Evolutionary conservation across 2,329 filamentous ascomycete species (phyloP).

Genomic region (Paraphaeosphaeria sporulosa): DNA sequence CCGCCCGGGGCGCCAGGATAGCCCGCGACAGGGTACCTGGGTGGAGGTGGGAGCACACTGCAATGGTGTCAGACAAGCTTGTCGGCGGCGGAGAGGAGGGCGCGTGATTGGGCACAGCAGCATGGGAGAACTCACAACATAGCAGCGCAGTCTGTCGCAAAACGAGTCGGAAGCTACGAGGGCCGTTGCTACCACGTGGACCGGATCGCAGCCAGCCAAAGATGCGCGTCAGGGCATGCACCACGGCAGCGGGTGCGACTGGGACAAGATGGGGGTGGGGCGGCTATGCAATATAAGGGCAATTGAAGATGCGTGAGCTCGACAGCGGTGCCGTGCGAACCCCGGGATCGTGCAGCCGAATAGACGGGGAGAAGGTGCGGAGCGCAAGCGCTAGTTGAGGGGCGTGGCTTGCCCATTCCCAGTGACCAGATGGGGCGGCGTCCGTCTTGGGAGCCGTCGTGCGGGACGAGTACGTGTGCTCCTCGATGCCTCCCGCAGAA

Average conservation of each 20-base stretch:
- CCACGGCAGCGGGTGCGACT: conserved; percentile 15
- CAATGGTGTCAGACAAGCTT: conserved; percentile 33
- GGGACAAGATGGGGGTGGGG: conserved; percentile 11
- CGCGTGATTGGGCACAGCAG: conserved; percentile 36
- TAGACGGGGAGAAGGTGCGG: conserved; percentile 12
- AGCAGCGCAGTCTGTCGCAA: conserved; percentile 34
- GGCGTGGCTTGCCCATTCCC: conserved; percentile 10
- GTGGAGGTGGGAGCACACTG: conserved; percentile 79
- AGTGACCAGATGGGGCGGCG: conserved; percentile 2
- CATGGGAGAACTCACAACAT: conserved; percentile 47
- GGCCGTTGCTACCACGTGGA: conserved; percentile 16
- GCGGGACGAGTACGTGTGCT: background rate
- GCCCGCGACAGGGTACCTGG: conserved; percentile 79
- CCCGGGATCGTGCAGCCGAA: conserved; percentile 4
- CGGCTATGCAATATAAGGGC: background rate
- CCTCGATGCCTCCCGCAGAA: background rate
- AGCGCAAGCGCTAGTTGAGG: conserved; percentile 6
- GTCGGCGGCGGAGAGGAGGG: conserved; percentile 18
- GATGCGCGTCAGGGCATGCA: conserved; percentile 15
- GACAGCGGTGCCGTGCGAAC: conserved; percentile 7
- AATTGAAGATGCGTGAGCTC: conserved; percentile 2
- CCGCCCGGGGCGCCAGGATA: conserved; percentile 76
- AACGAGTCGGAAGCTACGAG: conserved; percentile 27
- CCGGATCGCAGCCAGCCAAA: conserved; percentile 24
- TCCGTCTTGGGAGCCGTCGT: background rate